Conservation (phyloP, 495 filamentous ascomycete genomes). For the Penicillium robsamsonii region DNA sequence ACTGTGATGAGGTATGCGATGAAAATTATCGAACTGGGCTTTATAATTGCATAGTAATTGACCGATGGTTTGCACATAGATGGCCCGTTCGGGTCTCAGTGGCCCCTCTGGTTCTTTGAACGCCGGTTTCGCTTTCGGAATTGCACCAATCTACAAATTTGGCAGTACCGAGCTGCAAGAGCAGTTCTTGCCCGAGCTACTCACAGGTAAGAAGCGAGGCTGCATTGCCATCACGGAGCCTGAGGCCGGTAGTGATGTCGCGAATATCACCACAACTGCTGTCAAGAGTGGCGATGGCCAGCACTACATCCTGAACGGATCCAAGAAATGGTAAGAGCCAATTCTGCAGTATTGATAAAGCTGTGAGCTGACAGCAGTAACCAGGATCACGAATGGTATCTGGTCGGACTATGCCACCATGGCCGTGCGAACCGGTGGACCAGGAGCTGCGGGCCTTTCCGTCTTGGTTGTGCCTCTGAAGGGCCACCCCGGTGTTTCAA, state of each 20-base stretch:
- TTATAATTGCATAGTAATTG: background rate
- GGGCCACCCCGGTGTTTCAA: constrained; percentile 57
- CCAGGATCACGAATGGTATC: constrained; percentile 72
- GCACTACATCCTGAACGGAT: constrained; percentile 69
- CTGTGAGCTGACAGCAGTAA: background rate
- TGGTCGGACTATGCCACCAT: constrained; percentile 71
- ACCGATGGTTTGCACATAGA: constrained; percentile 30
- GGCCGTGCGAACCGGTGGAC: constrained; percentile 74
- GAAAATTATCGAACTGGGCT: no score
- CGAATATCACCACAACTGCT: constrained; percentile 67
- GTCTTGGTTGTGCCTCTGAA: constrained; percentile 68
- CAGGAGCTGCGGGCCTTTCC: constrained; percentile 59
- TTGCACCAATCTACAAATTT: constrained; percentile 69
- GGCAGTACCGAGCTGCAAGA: constrained; percentile 59
- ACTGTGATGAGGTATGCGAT: constrained; percentile 55
- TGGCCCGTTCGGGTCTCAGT: constrained; percentile 61
- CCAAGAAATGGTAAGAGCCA: constrained; percentile 66
- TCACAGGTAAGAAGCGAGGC: constrained; percentile 61
- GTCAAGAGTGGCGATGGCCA: constrained; percentile 60
- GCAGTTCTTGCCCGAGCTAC: constrained; percentile 60
- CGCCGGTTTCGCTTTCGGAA: constrained; percentile 67
- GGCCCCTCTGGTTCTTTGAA: constrained; percentile 61
- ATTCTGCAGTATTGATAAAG: background rate
- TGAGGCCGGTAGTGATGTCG: constrained; percentile 67
- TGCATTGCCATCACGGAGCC: constrained; percentile 83